phyloP scores from a whole-genome alignment of 345 rosid genomes.

The Citrus glauca region DNA sequence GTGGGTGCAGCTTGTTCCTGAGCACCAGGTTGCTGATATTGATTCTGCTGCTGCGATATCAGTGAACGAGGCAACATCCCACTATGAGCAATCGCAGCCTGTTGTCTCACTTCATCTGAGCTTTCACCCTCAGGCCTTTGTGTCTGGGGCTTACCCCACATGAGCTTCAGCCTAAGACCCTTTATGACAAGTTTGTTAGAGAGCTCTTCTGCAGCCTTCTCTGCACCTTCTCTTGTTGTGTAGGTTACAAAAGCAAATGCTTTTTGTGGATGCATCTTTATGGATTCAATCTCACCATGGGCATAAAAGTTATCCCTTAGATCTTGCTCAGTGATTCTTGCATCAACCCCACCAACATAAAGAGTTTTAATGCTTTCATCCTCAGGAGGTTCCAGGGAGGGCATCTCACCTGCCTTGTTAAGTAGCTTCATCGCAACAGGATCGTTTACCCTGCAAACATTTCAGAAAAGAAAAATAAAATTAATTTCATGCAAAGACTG shows the following conservation, averaged over 20 bases:
- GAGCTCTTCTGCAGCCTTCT: slow-evolving; percentile 92
- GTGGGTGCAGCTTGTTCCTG: slow-evolving; percentile 58
- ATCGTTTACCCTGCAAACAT: slow-evolving; percentile 73
- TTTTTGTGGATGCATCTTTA: slow-evolving; percentile 79
- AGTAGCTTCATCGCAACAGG: slow-evolving; percentile 92
- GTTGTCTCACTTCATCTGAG: slow-evolving; percentile 68
- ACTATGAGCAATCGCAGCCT: slow-evolving; percentile 58
- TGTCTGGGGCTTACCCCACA: slow-evolving; percentile 94
- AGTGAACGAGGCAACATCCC: slow-evolving; percentile 86
- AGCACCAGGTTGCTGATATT: slow-evolving; percentile 35
- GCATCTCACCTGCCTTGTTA: slow-evolving; percentile 96
- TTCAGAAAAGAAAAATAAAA: background rate
- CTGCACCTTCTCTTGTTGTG: slow-evolving; percentile 94
- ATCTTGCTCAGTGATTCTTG: slow-evolving; percentile 82
- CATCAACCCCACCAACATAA: slow-evolving; percentile 87
- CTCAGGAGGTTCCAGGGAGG: slow-evolving; percentile 84
- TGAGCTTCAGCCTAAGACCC: slow-evolving; percentile 85
- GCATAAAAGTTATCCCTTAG: slow-evolving; percentile 85
- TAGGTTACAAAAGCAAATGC: slow-evolving; percentile 95
- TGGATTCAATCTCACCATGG: slow-evolving; percentile 85
- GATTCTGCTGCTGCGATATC: slow-evolving; percentile 86
- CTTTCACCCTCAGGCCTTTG: slow-evolving; percentile 72
- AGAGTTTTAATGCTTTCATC: slow-evolving; percentile 91
- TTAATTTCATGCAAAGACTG: background rate
- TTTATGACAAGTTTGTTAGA: slow-evolving; percentile 82